These are phyloP conservation scores for Acorus calamus DNA, from an alignment of 106 monocot species.

Conservation along the genomic window DNA sequence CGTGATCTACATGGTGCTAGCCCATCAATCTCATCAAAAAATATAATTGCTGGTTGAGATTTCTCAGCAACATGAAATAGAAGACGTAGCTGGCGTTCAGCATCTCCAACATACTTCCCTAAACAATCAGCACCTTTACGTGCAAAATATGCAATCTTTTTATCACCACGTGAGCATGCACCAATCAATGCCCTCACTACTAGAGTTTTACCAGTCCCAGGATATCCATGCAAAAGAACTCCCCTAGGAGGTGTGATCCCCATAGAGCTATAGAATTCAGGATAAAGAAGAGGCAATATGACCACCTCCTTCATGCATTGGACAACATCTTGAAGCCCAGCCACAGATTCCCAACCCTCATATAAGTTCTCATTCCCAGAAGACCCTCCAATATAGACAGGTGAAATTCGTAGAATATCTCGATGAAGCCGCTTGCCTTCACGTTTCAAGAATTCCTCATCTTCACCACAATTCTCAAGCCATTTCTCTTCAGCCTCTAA, in stretches of 20 bases:
- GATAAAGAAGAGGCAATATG: conserved; percentile 84
- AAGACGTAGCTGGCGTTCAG: conserved; percentile 85
- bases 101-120: conserved; percentile 97
- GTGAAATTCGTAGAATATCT: conserved; percentile 80
- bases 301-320: conserved; percentile 93
- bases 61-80: conserved; percentile 94
- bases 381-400: conserved; percentile 79
- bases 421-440: conserved; percentile 88
- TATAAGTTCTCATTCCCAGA: conserved; percentile 32
- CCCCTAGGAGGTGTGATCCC: conserved; percentile 83
- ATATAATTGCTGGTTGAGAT: conserved; percentile 87
- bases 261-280: conserved; percentile 65
- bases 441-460: conserved; percentile 93
- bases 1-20: conserved; percentile 74
- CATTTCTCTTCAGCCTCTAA: conserved; percentile 87
- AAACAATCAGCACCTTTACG: conserved; percentile 98
- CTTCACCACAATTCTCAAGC: conserved; percentile 93
- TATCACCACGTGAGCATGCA: conserved; percentile 73
- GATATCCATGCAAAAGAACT: conserved; percentile 90
- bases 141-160: conserved; percentile 83
- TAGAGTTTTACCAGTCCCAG: conserved; percentile 91
- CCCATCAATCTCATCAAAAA: conserved; percentile 99
- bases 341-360: conserved; percentile 91
- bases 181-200: conserved; percentile 86
- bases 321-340: conserved; percentile 82